Percentiles rank a stretch among this genome's conserved stretches.
Evolutionary conservation across 805 yeast species (phyloP).

Genomic region (Nakazawaea anatomiae): DNA sequence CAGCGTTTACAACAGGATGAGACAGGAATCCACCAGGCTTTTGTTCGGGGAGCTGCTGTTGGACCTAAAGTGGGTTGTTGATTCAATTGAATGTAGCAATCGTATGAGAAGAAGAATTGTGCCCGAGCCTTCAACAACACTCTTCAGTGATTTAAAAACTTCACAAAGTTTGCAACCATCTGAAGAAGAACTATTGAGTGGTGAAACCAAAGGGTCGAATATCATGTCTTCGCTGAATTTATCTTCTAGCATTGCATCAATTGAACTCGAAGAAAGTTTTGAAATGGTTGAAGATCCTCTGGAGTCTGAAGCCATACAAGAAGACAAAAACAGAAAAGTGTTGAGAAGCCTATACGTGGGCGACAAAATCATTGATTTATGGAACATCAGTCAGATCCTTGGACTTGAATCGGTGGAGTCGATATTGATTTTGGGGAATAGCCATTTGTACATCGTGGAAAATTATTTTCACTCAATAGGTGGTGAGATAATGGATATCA

Average conservation of each 20-base stretch:
- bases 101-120: slow-evolving; percentile 60
- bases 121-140: slow-evolving; percentile 26
- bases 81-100: slow-evolving; percentile 63
- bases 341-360: slow-evolving; percentile 62
- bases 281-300: slow-evolving; percentile 39
- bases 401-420: slow-evolving; percentile 79
- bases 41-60: slow-evolving; percentile 17
- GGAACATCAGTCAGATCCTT: slow-evolving; percentile 70
- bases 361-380: slow-evolving; percentile 63
- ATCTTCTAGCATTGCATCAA: slow-evolving; percentile 2
- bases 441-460: slow-evolving; percentile 62
- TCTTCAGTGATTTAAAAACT: not conserved
- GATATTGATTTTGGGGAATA: slow-evolving; percentile 60
- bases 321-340: slow-evolving; percentile 72
- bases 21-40: slow-evolving; percentile 34
- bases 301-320: slow-evolving; percentile 31
- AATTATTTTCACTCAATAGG: slow-evolving; percentile 54
- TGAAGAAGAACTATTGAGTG: not conserved
- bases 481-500: slow-evolving; percentile 56
- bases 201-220: not conserved
- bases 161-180: too few relatives aligned
- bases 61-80: slow-evolving; percentile 41
- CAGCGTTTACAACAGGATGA: slow-evolving; percentile 40
- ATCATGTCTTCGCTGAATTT: not conserved
- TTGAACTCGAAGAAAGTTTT: slow-evolving; percentile 22